phyloP scores from a whole-genome alignment of 1,139 yeast species.

The Hanseniaspora sp. region DNA sequence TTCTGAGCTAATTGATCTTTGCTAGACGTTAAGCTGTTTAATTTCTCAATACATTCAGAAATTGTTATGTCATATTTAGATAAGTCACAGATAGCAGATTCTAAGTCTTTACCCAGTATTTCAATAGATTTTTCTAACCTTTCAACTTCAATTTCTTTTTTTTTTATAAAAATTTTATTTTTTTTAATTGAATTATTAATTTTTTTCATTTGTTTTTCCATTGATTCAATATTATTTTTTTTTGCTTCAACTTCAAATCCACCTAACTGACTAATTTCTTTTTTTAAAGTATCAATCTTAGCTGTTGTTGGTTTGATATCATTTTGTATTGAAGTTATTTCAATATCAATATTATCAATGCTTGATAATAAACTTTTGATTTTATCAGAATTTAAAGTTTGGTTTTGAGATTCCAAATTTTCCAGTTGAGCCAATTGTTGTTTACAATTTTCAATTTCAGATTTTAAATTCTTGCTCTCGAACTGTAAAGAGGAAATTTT shows the following conservation, averaged over 20 bases:
- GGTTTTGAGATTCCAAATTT: conserved; percentile 18
- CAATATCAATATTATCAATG: conserved; percentile 16
- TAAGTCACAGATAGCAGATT: conserved; percentile 26
- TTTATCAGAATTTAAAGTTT: conserved; percentile 7
- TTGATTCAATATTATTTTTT: conserved; percentile 69
- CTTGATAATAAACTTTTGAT: neutral
- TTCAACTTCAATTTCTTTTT: conserved; percentile 55
- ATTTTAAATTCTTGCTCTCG: conserved; percentile 53
- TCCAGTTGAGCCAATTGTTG: conserved; percentile 28
- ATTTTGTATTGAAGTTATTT: conserved; percentile 31
- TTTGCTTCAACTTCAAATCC: conserved; percentile 77
- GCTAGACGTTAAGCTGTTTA: conserved; percentile 22
- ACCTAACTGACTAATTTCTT: conserved; percentile 79
- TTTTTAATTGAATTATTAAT: conserved; percentile 49
- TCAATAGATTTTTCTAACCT: conserved; percentile 32
- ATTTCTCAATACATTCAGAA: conserved; percentile 29
- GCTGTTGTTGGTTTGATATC: conserved; percentile 51
- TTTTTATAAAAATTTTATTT: conserved; percentile 50
- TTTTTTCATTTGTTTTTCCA: conserved; percentile 56
- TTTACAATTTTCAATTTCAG: conserved; percentile 23
- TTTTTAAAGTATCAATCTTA: conserved; percentile 52
- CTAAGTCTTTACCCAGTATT: conserved; percentile 30
- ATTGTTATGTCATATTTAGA: conserved; percentile 28
- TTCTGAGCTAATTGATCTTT: conserved; percentile 18
- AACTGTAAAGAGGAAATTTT: conserved; percentile 48